phyloP scores from a whole-genome alignment of 2,329 filamentous ascomycete genomes.

The Neoarthrinium moseri region DNA sequence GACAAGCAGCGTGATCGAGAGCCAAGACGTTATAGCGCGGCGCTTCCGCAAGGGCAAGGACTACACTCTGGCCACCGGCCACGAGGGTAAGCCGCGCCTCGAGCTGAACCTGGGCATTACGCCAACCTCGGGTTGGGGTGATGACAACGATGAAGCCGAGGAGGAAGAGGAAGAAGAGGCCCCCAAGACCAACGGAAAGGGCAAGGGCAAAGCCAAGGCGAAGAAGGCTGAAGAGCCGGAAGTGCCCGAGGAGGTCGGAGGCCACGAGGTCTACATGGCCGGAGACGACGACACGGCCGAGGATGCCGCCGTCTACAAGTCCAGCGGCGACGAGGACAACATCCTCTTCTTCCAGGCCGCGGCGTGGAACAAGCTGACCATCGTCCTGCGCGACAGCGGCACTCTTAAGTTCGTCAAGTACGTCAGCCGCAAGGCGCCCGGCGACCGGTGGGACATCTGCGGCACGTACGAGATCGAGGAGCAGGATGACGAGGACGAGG shows the following conservation, averaged over 20 bases:
- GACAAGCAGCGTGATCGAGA: slow-evolving; percentile 72
- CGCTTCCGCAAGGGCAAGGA: slow-evolving; percentile 85
- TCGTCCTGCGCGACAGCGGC: slow-evolving; percentile 85
- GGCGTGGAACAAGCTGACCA: slow-evolving; percentile 85
- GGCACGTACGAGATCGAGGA: slow-evolving; percentile 74
- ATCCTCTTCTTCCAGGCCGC: slow-evolving; percentile 63
- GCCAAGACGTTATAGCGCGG: slow-evolving; percentile 76
- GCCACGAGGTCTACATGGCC: slow-evolving; percentile 92
- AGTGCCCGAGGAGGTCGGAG: slow-evolving; percentile 61
- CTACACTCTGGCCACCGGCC: slow-evolving; percentile 89
- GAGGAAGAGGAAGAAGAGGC: slow-evolving; percentile 42
- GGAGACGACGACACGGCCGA: slow-evolving; percentile 70
- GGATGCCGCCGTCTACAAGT: slow-evolving; percentile 87
- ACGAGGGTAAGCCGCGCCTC: slow-evolving; percentile 73
- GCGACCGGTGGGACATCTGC: slow-evolving; percentile 90
- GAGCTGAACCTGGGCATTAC: slow-evolving; percentile 89
- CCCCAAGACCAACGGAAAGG: slow-evolving; percentile 25
- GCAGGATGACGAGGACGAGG: slow-evolving; percentile 39
- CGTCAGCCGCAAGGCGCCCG: slow-evolving; percentile 76
- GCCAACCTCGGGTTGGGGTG: slow-evolving; percentile 81
- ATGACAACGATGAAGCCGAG: slow-evolving; percentile 56
- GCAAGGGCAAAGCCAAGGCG: slow-evolving; percentile 24
- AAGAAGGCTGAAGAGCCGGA: slow-evolving; percentile 27
- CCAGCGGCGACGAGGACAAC: slow-evolving; percentile 72
- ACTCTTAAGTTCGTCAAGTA: slow-evolving; percentile 96